phyloP scores from a whole-genome alignment of 176 grass and related monocot genomes.

The Triticum aestivum region DNA sequence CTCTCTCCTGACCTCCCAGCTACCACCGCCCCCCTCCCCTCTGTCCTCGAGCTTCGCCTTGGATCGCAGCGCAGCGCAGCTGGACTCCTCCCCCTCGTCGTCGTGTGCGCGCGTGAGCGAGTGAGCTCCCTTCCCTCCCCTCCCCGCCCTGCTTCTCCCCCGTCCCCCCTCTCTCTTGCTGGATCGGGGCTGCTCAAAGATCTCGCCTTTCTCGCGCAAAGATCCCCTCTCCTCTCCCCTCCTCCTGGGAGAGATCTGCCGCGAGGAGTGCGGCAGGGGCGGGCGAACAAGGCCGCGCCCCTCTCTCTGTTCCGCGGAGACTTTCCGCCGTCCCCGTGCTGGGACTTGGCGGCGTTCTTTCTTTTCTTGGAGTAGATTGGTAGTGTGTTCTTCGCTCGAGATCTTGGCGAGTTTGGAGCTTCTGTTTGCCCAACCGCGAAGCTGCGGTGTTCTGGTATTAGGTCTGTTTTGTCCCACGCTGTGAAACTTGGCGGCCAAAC shows the following conservation, averaged over 20 bases:
- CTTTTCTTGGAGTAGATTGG: background rate
- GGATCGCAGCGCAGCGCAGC: conserved; percentile 52
- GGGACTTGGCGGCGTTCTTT: background rate
- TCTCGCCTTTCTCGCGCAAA: conserved; percentile 5
- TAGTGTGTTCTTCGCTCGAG: background rate
- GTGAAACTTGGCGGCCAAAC: background rate
- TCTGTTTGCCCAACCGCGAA: background rate
- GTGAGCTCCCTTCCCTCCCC: conserved; percentile 8
- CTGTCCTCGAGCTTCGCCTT: conserved; percentile 18
- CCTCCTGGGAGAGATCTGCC: background rate
- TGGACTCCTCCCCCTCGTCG: background rate
- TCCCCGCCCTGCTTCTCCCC: background rate
- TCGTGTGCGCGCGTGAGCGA: background rate
- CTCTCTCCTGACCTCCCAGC: conserved; percentile 27
- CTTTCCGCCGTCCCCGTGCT: background rate
- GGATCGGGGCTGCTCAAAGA: conserved; percentile 30
- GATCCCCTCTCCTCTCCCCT: background rate
- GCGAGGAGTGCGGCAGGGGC: conserved; percentile 40
- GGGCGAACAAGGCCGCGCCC: conserved; percentile 39
- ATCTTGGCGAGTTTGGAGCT: background rate
- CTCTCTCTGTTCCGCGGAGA: background rate
- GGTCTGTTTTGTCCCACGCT: background rate
- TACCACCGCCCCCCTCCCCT: conserved; percentile 16
- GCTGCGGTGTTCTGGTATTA: background rate
- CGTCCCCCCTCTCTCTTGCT: background rate